Base-by-base conservation (phyloP, 2,329 filamentous ascomycete genomes). In the Beauveria varroae region DNA sequence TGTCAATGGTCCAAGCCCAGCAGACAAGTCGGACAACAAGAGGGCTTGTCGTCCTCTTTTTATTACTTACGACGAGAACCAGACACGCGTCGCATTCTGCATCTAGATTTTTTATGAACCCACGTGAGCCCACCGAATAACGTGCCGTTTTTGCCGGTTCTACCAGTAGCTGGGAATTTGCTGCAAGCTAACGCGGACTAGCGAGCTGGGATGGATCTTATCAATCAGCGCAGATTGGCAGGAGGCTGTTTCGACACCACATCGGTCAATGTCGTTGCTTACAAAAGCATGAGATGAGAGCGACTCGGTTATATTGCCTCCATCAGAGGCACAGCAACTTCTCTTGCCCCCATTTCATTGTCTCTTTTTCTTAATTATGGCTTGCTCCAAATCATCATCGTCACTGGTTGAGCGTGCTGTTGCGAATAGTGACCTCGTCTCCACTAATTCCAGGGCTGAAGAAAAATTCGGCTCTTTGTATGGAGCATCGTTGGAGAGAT, bases 131-230 rank as follows among this genome's bases (percentile, higher is more conserved):
- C 57, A 52, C 47, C 16, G 22, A 46, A 37, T 20, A 46, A 18
- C 10, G 24, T 60, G 49, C 49, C 57, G 49, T 53, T 53, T 60
- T 53, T 43, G 18, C 47, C 57, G 57, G 49, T n/a, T 8, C 18
- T 37, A 14, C 5, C 12, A 37, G 34, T 20, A 16, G n/a, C 26
- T 22, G 49, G 57, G 40, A 14, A 5, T 18, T 52, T 37, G 56
- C 16, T 18, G 18, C 34, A 37, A 41, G 41, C 53, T 20, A 44
- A 41, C 34, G 16, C 18, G 9, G 18, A 46, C 53, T 37, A 34
- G 41, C 26, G 40, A 46, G 53, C 53, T 46, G 41, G 12, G 40
- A 59, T 51, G 44, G 57, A 59, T 59, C 57, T 59, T 52, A 59
- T 59, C 57, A 59, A 59, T 59, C 57, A 59, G 57, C 40, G 30